Evolutionary conservation across 768 basidiomycete species (phyloP), one percentile per base, ranked within the genome.

Genomic region (Leccinum fibrillosum): DNA sequence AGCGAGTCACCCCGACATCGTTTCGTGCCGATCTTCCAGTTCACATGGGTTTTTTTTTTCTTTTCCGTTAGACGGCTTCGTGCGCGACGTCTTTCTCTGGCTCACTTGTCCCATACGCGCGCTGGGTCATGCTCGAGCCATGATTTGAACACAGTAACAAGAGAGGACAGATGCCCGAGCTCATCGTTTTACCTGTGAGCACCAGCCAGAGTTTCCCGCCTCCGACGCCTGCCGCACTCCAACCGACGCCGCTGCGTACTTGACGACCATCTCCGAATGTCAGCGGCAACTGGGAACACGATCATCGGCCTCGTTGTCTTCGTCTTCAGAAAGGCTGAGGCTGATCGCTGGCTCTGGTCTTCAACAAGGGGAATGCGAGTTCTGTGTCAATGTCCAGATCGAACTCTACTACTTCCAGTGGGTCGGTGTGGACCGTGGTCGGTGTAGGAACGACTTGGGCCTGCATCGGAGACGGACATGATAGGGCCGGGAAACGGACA

Each of bases 131-230:
- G 17, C 32, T 17, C 25, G 25, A 47, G n/a, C 17, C 12, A n/a
- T 13, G 2, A 32, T 42, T 45, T 17, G 9, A 56, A 56, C 17
- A 5, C 45, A 89, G 87, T 54, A 89, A 89, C 66, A 75, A 72
- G 10, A 79, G 82, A 62, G 70, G 72, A 5, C 86, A 87, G 13
- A 90, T 90, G 88, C 89, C 89, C 1, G 74, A 81, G 28, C 70
- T 90, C 19, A 70, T 89, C 50, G 73, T 85, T 2, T 64, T 78
- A 0, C 64, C 69, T 3, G 70, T 78, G 17, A 72, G 71, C 53
- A 75, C 77, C 6, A 63, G 75, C 9, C 67, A 73, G 12, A 70
- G 74, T 1, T 66, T 77, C 4, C 66, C 81, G 1, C 80, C 86
- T 2, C 26, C 26, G 26, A 26, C 5, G 1, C 80, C 86, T 2